phyloP scores from a whole-genome alignment of 2,329 filamentous ascomycete genomes.

The Arthroderma sp. region DNA sequence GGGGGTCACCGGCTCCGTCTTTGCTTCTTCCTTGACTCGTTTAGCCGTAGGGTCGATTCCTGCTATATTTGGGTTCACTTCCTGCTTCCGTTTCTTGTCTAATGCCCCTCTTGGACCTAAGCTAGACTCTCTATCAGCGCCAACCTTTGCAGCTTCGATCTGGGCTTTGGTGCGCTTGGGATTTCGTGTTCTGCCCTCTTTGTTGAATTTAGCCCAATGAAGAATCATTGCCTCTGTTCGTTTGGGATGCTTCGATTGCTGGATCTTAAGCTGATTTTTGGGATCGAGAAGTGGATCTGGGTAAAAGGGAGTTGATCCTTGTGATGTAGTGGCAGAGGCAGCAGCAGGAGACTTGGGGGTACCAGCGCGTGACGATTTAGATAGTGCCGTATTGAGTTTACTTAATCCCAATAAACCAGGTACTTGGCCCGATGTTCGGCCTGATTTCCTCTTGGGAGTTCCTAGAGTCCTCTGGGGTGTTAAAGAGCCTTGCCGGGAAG shows the following conservation, averaged over 20 bases:
- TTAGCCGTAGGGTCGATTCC: no score
- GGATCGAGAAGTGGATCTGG: conserved; percentile 13
- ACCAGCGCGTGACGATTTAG: conserved; percentile 1
- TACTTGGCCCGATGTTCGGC: conserved; percentile 3
- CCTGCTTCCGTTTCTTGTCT: conserved; percentile 1
- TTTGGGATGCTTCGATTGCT: conserved; percentile 32
- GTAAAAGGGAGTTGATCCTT: conserved; percentile 11
- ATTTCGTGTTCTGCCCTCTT: conserved; percentile 30
- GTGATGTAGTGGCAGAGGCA: conserved; percentile 9
- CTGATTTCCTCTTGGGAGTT: conserved; percentile 19
- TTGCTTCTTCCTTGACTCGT: background rate
- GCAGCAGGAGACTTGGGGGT: conserved; percentile 7
- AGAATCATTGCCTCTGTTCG: conserved; percentile 33
- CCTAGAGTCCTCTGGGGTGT: conserved; percentile 5
- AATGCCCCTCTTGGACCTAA: background rate
- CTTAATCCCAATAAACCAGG: no score
- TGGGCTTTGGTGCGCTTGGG: conserved; percentile 33
- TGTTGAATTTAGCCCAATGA: conserved; percentile 32
- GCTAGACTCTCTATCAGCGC: conserved; percentile 5
- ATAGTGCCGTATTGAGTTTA: conserved; percentile 1
- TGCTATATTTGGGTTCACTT: background rate
- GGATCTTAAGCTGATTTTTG: conserved; percentile 22
- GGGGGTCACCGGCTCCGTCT: conserved; percentile 2
- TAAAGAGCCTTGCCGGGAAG: conserved; percentile 8
- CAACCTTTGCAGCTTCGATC: conserved; percentile 27